These are phyloP conservation scores for Leucaena leucocephala DNA, from an alignment of 306 rosid species.

Conservation along the genomic window DNA sequence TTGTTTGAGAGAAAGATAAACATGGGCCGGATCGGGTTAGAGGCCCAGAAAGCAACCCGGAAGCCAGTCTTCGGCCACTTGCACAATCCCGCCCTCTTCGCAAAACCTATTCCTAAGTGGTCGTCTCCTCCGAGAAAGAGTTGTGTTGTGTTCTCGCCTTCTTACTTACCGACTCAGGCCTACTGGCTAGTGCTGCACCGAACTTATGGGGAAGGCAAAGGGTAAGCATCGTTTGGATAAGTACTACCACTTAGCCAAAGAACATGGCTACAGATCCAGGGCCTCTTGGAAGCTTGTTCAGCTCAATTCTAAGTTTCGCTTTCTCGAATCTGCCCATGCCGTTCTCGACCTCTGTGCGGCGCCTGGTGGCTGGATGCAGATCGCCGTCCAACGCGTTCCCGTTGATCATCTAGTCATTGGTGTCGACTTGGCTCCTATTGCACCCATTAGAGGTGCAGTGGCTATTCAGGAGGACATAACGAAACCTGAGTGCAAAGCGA, in stretches of 20 bases:
- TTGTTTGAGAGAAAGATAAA: too few species aligned
- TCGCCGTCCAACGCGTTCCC: constrained; percentile 83
- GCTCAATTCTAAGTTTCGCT: constrained; percentile 66
- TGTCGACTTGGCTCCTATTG: constrained; percentile 79
- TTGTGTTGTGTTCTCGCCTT: not conserved
- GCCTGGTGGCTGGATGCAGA: constrained; percentile 99
- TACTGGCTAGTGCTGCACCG: not conserved
- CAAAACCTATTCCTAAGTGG: not conserved
- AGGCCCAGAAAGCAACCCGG: too few species aligned
- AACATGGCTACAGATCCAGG: constrained; percentile 90
- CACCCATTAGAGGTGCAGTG: constrained; percentile 71
- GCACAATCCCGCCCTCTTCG: not conserved
- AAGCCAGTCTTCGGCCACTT: too few species aligned
- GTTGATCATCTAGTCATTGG: constrained; percentile 77
- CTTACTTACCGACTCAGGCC: not conserved
- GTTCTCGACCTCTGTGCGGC: constrained; percentile 99
- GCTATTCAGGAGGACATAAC: constrained; percentile 89
- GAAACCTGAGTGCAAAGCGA: constrained; percentile 64
- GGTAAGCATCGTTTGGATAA: constrained; percentile 96
- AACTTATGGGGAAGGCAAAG: constrained; percentile 80
- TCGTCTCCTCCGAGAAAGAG: not conserved
- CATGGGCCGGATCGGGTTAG: too few species aligned
- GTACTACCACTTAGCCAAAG: constrained; percentile 86
- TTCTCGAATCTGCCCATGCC: constrained; percentile 76
- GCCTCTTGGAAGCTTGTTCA: constrained; percentile 94